Evolutionary conservation across 2,329 filamentous ascomycete species (phyloP).

Genomic region (Cordyceps javanica): DNA sequence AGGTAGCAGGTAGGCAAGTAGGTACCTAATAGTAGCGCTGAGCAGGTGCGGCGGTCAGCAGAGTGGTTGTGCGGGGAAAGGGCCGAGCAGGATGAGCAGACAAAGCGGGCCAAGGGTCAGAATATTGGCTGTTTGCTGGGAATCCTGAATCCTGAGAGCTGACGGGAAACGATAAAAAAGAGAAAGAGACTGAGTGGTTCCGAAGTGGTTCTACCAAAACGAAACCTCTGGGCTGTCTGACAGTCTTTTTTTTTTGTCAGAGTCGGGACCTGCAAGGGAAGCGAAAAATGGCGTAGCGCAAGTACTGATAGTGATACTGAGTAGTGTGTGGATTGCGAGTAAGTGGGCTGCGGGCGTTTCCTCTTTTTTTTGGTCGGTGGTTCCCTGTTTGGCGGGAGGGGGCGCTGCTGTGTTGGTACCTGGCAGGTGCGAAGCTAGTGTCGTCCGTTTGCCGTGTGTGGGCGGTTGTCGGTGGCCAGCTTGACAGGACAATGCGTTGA

Average conservation of each 20-base stretch:
- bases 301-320: no score
- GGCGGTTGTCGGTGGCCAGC: background rate
- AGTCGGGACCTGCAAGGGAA: background rate
- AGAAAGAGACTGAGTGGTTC: background rate
- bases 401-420: constrained; percentile 6
- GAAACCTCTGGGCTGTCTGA: background rate
- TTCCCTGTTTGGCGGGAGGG: background rate
- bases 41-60: constrained; percentile 13
- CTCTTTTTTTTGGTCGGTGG: background rate
- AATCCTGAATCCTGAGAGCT: background rate
- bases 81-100: constrained; percentile 6
- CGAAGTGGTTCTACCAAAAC: background rate
- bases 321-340: background rate
- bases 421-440: background rate
- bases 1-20: no score
- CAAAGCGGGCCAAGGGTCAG: no score
- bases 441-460: background rate
- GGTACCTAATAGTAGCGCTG: background rate
- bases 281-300: background rate
- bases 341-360: constrained; percentile 2
- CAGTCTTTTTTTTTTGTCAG: background rate
- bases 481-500: background rate
- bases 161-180: background rate
- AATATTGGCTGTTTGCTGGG: no score
- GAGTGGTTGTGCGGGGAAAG: constrained; percentile 4